phyloP scores from a whole-genome alignment of 345 rosid species.

The Gossypium ekmanianum region DNA sequence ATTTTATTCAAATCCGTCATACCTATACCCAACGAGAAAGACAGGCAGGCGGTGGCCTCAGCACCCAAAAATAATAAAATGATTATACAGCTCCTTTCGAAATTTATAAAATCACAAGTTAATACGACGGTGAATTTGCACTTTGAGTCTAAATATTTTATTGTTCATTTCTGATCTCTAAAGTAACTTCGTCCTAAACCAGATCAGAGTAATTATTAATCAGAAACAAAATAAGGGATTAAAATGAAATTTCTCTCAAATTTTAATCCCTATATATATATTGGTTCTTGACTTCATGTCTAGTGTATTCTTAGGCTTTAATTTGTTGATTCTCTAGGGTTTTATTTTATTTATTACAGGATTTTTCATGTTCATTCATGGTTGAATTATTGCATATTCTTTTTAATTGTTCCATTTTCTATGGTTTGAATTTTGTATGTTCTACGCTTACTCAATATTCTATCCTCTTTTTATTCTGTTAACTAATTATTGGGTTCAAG shows the following conservation, averaged over 20 bases:
- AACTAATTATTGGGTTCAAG: not conserved
- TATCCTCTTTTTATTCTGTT: not conserved
- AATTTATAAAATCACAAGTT: too few relatives aligned
- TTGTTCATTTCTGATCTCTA: too few relatives aligned
- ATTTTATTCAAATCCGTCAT: too few relatives aligned
- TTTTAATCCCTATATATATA: not conserved
- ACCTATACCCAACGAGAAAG: too few relatives aligned
- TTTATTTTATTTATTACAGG: not conserved
- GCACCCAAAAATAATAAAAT: too few relatives aligned
- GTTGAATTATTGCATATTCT: conserved; percentile 14
- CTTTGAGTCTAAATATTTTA: too few relatives aligned
- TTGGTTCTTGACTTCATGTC: conserved; percentile 28
- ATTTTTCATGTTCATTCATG: not conserved
- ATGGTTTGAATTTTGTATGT: not conserved
- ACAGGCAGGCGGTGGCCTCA: too few relatives aligned
- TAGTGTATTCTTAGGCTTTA: conserved; percentile 76
- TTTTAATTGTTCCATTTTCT: conserved; percentile 17
- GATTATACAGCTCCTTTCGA: too few relatives aligned
- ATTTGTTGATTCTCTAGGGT: not conserved
- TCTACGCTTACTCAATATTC: not conserved
- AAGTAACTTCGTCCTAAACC: too few relatives aligned
- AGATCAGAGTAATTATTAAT: conserved; percentile 22
- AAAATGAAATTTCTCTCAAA: not conserved
- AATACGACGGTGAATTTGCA: too few relatives aligned
- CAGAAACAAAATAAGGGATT: conserved; percentile 46